Evolutionary conservation across 495 filamentous ascomycete genomes (phyloP), one percentile per base, ranked within the genome.

Genomic region (Annulohypoxylon nitens): DNA sequence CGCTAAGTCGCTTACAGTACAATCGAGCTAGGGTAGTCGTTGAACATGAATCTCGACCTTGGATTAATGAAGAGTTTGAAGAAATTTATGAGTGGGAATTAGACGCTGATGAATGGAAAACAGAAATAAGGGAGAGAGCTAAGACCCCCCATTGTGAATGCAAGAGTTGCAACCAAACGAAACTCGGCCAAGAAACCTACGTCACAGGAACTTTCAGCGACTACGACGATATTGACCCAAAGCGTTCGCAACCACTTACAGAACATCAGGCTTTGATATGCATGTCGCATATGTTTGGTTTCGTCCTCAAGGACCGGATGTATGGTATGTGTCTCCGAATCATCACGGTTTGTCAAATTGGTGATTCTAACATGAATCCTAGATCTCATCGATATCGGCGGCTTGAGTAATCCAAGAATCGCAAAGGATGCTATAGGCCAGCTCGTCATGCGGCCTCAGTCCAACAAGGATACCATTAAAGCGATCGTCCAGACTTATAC

Each of bases 341-440:
- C 1, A 36, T 16, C 2, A n/a, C 7, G 1, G 30, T 18, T 23
- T 6, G 10, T 23, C 18, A 3, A 10, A 37, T 20, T 20, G 1
- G 1, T 4, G 18, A 36, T 51, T 11, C 45, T 63, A 50, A 63
- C 26, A 20, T 26, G 0, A 0, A n/a, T 36, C 2, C 2, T 12
- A 65, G 62, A 65, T 57, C 62, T 65, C 25, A 20, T 57, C 54
- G 51, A 65, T 47, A 20, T 65, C 37, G 54, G 62, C n/a, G 50
- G 62, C 1, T 50, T 65, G 12, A 2, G 7, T 0, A 14, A 36
- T 20, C 62, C 50, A 1, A 55, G 62, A 16, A 65, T 65, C 39
- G 62, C 62, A 4, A 57, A 65, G 41, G 23, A 45, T 8, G 51
- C 62, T 2, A 65, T 65, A 33, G 50, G 57, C 12, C 62, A 57